phyloP scores from a whole-genome alignment of 345 rosid species.

The Aurinia saxatilis region DNA sequence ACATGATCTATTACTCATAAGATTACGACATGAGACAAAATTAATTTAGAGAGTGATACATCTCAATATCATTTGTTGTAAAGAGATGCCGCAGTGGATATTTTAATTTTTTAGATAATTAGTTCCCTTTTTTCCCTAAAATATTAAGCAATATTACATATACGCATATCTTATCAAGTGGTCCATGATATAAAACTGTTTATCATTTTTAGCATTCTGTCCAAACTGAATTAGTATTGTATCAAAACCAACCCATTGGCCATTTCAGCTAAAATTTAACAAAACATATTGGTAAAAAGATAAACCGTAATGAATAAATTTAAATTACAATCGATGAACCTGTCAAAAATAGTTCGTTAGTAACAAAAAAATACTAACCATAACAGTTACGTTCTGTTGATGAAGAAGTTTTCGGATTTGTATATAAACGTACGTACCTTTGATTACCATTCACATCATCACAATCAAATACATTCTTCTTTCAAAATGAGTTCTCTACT shows the following conservation, averaged over 20 bases:
- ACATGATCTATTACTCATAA: no score
- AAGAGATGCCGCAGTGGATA: no score
- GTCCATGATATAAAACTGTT: not conserved
- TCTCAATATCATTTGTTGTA: not conserved
- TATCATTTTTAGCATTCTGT: not conserved
- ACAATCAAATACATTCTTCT: not conserved
- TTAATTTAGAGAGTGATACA: no score
- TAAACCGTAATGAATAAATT: not conserved
- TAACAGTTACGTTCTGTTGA: not conserved
- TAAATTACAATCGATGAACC: not conserved
- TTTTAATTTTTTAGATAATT: no score
- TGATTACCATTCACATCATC: not conserved
- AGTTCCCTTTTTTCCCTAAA: no score
- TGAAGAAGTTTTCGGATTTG: not conserved
- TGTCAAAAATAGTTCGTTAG: slow-evolving; percentile 3
- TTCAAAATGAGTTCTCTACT: not conserved
- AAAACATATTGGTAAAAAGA: not conserved
- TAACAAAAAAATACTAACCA: not conserved
- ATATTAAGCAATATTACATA: not conserved
- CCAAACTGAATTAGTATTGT: not conserved
- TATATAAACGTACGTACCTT: not conserved
- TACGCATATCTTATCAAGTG: not conserved
- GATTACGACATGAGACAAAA: no score
- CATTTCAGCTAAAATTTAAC: not conserved
- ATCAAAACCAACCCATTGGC: not conserved